Base-by-base conservation (phyloP, 1,284 basidiomycete species). In the Gymnopus androsaceus region DNA sequence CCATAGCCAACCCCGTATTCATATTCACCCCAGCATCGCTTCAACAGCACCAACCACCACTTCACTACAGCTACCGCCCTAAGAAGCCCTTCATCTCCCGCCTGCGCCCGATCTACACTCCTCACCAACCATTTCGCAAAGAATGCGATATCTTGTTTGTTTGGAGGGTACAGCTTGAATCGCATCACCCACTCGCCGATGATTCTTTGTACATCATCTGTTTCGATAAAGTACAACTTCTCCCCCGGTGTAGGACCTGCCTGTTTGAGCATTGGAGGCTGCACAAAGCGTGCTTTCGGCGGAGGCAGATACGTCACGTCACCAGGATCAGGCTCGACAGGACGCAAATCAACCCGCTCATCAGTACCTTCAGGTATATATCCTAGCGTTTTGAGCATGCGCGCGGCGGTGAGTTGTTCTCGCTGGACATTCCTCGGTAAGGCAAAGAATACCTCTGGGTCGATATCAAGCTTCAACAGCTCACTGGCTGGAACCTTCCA, bases 31-130 rank as follows among this genome's bases (percentile, higher is more conserved):
- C 82, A 89, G 60, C 78, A 67, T 54, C 83, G 72, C 63, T 83
- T 74, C 63, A 90, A 64, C 30, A 90, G 64, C 31, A 90, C 77
- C 49, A 84, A 66, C 92, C 93, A 94, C 85, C 88, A 94, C 65
- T 81, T 85, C 74, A 93, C 75, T 21, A 92, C 81, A 27, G 79
- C 80, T 3, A 87, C 69, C 34, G 84, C 88, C 59, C 80, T 82
- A 69, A 88, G 86, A 42, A 90, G 68, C 0, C 88, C 88, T 14
- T 75, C 77, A 63, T 90, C 82, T 3, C 80, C 78, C 54, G 76
- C 78, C 50, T 66, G 63, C 36, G 64, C 61, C 2, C 75, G 67
- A 61, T 86, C 84, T 42, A 88, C 78, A 58, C 82, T 85, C 61
- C 82, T 81, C 48, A 85, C 73, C 42, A 95, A 69, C 65, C 85